phyloP scores from a whole-genome alignment of 441 rosid species.

The Hura crepitans region DNA sequence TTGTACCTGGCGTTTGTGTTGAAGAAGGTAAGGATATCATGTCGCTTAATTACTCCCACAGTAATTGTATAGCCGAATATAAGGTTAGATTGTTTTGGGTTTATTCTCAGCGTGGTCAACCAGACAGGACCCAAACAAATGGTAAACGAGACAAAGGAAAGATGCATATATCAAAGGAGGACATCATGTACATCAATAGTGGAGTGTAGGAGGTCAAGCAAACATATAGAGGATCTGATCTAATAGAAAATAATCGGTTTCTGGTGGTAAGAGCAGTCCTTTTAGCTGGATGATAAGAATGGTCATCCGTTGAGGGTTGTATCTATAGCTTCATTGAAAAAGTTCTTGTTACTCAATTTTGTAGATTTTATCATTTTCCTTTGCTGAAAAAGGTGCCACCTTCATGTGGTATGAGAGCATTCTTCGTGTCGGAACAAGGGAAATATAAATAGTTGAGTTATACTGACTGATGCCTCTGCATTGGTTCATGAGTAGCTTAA shows the following conservation, averaged over 20 bases:
- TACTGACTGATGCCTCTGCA: background rate
- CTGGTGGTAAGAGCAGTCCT: background rate
- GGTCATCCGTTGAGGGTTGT: background rate
- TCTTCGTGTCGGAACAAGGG: background rate
- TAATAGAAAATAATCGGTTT: slow-evolving; percentile 16
- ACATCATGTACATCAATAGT: slow-evolving; percentile 50
- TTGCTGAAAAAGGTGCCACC: background rate
- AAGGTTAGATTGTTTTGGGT: background rate
- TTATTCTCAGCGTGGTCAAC: slow-evolving; percentile 62
- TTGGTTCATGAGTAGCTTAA: slow-evolving; percentile 15
- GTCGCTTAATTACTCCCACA: background rate
- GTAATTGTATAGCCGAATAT: background rate
- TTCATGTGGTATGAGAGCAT: background rate
- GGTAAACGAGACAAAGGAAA: slow-evolving; percentile 62
- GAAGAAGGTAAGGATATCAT: slow-evolving; percentile 55
- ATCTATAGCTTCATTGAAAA: background rate
- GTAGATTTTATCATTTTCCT: slow-evolving; percentile 7
- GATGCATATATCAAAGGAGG: slow-evolving; percentile 69
- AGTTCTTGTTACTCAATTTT: slow-evolving; percentile 12
- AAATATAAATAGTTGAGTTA: background rate
- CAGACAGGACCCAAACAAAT: slow-evolving; percentile 45
- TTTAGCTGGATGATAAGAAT: background rate
- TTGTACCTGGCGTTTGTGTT: slow-evolving; percentile 77
- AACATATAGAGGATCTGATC: background rate
- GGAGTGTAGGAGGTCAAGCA: slow-evolving; percentile 21